Conservation (phyloP, 2,329 filamentous ascomycete genomes). For the Diaporthe vaccinii region DNA sequence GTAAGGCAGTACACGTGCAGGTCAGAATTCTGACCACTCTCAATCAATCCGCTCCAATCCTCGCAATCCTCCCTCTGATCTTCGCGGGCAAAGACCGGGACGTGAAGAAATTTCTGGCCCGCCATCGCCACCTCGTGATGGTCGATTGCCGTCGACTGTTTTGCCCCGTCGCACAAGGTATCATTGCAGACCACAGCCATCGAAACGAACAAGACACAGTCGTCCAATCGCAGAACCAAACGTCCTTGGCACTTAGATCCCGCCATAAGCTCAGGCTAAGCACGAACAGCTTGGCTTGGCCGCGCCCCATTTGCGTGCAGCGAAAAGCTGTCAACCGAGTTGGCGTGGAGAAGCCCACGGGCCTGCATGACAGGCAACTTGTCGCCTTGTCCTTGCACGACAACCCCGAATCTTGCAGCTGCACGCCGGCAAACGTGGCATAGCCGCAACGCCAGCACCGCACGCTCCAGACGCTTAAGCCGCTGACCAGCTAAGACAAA, state of each 20-base stretch:
- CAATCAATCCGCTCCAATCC: constrained; percentile 11
- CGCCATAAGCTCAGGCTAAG: not conserved
- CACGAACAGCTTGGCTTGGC: constrained; percentile 26
- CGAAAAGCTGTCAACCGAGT: constrained; percentile 7
- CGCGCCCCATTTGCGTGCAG: constrained; percentile 21
- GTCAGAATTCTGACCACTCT: not conserved
- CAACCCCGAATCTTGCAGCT: constrained; percentile 19
- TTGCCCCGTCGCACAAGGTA: constrained; percentile 19
- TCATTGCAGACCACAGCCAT: constrained; percentile 29
- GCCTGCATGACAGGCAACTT: constrained; percentile 7
- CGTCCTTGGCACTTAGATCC: not conserved
- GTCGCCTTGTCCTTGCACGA: constrained; percentile 18
- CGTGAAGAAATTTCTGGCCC: not conserved
- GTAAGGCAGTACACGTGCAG: not conserved
- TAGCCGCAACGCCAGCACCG: constrained; percentile 9
- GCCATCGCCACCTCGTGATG: constrained; percentile 32
- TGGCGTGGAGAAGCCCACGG: constrained; percentile 3
- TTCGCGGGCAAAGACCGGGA: not conserved
- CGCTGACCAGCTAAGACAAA: not conserved
- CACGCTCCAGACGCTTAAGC: not conserved
- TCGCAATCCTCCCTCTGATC: constrained; percentile 10
- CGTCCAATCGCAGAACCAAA: constrained; percentile 15
- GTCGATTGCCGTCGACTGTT: not conserved
- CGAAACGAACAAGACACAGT: not conserved
- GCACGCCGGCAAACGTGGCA: constrained; percentile 17